Conservation (phyloP, 129 eudicot genomes). For the Sambucus nigra region DNA sequence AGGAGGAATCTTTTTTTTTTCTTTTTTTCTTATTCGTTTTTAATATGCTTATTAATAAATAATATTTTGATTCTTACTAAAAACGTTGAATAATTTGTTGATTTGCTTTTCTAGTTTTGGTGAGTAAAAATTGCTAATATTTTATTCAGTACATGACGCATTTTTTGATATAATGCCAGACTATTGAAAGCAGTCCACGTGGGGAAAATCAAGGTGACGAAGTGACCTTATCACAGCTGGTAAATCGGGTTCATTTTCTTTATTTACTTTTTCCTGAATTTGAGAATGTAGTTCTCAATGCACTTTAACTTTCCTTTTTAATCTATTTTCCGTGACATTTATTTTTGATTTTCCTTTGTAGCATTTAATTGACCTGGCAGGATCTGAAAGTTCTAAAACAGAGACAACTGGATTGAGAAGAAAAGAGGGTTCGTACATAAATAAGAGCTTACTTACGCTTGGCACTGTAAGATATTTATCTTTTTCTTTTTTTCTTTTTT, state of each 20-base stretch:
- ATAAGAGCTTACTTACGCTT: constrained; percentile 80
- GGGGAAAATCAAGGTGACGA: constrained; percentile 66
- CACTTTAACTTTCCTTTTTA: background rate
- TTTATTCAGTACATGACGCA: background rate
- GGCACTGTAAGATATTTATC: constrained; percentile 58
- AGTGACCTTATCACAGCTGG: constrained; percentile 75
- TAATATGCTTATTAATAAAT: no score
- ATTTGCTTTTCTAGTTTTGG: background rate
- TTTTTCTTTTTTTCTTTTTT: background rate
- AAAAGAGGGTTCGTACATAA: constrained; percentile 87
- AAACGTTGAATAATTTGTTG: background rate
- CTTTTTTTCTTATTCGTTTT: no score
- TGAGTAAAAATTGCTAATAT: background rate
- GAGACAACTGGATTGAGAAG: constrained; percentile 81
- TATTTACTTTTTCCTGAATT: background rate
- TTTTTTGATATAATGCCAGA: constrained; percentile 27
- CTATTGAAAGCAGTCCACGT: constrained; percentile 73
- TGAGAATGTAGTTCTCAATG: background rate
- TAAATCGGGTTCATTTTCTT: constrained; percentile 16
- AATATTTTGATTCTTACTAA: background rate
- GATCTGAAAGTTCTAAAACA: constrained; percentile 80
- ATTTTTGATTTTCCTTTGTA: constrained; percentile 27
- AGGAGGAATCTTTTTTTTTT: no score
- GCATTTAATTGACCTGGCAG: constrained; percentile 86
- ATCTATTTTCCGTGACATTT: constrained; percentile 2